Conservation (phyloP, 768 basidiomycete species). For the Podaxis sp. region DNA sequence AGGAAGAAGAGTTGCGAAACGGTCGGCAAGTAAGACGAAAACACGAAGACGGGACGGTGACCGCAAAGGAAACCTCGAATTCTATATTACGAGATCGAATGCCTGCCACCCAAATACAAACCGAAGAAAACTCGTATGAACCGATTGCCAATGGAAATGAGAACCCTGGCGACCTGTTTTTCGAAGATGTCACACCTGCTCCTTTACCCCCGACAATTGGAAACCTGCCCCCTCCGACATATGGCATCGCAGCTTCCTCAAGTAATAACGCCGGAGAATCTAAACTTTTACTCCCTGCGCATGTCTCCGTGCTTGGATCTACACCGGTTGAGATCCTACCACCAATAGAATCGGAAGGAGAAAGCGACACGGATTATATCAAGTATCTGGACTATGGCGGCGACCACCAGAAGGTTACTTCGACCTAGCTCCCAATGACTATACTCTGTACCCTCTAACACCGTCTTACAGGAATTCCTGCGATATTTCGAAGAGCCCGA, state of each 20-base stretch:
- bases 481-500: conserved; percentile 64
- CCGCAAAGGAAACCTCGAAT: not conserved
- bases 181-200: conserved; percentile 46
- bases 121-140: not conserved
- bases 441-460: not conserved
- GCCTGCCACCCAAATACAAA: not conserved
- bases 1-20: not conserved
- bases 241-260: not conserved
- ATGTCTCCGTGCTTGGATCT: conserved; percentile 59
- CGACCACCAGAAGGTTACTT: conserved; percentile 41
- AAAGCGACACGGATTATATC: conserved; percentile 62
- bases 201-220: conserved; percentile 28
- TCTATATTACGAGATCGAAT: not conserved
- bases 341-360: conserved; percentile 37
- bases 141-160: conserved; percentile 1
- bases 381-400: conserved; percentile 78
- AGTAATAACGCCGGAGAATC: conserved; percentile 11
- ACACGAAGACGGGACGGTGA: not conserved
- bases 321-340: conserved; percentile 46
- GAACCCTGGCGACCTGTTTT: conserved; percentile 35
- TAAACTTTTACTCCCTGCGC: conserved; percentile 60
- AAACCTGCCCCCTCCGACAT: conserved; percentile 5
- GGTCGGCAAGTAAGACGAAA: conserved; percentile 12
- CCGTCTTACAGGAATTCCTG: conserved; percentile 40
- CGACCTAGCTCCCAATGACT: not conserved